Evolutionary conservation across 305 asterid species (phyloP), one percentile per base, ranked within the genome.

Genomic region (Solanum hybrid): DNA sequence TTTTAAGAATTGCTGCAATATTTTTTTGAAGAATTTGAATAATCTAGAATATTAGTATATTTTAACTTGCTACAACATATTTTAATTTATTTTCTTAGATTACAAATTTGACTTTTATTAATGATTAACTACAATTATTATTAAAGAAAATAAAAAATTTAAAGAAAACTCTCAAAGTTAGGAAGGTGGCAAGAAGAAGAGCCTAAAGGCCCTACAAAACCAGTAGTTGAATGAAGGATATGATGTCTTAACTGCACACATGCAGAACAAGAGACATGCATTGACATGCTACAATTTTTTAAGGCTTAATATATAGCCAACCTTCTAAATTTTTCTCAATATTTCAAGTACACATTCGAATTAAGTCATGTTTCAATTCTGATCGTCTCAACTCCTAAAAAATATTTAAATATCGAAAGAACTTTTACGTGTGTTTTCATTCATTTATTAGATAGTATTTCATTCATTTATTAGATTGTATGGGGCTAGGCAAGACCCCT

Each of bases 141-240:
- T 9, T 8, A 14, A 42, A 82, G 88, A 28, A 74, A 29, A 7
- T 42, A 29, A 81, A 24, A 51, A 2, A 8, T 16, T 5, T 16
- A 13, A 28, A 34, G 83, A 14, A 26, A 40, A 40, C 18, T 93
- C 87, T 91, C 90, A 89, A 86, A 89, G 85, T 81, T 89, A 11
- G 93, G 91, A 93, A 93, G 96, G 90, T 93, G 94, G 94, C 94
- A 92, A 94, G 91, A 94, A 94, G 91, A 95, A 92, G 91, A 93
- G 90, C 74, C 35, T 39, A 28, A 11, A 82, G 94, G 93, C 40
- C 95, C 95, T 89, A 95, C 94, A 73, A 42, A 64, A 4, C 89
- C 16, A 9, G 42, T 22, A 33, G 40, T 77, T 82, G 89, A 93
- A 94, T 92, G 11, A 92, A 91, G 92, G 94, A 94, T 93, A 93